Base-by-base conservation (phyloP, 2,329 filamentous ascomycete genomes). In the Pezicula rhizophila region DNA sequence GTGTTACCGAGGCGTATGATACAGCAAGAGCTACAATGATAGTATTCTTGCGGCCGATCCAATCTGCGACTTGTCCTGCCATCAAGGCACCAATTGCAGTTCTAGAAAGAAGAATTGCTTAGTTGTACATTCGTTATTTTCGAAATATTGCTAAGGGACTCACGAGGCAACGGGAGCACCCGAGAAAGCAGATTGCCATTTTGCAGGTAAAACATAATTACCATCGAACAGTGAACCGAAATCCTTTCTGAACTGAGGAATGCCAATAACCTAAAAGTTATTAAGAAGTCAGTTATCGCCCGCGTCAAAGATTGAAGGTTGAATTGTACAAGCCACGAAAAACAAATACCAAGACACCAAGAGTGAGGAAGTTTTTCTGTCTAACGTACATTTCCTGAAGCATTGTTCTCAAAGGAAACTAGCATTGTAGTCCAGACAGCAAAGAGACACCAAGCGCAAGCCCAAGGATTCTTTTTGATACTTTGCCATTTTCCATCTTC, bases 151-250 rank as follows among this genome's bases (percentile, higher is more conserved):
- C 23, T 17, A 35, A 12, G 6, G 49, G n/a, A 62, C 63, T 42
- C 54, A 64, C 49, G 61, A 64, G 35, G 70, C 69, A 14, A 70
- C 64, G 2, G 70, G 69, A 0, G 62, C 70, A 5, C 68, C 70
- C 20, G 64, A 63, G 51, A 72, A 71, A 6, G 70, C 70, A 15
- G 63, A 66, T 52, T 74, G 69, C 71, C 70, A 74, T 14, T 66
- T 63, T 3, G 68, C 64, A n/a, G 66, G 57, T 10, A 73, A 54
- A 6, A 71, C 68, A 59, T 67, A 72, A 48, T 57, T 57, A 1
- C 60, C 65, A 1, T 65, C 59, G 37, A 61, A 69, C 7, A 56
- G 50, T 39, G 62, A 51, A 0, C 69, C 70, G 53, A 73, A 73
- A 52, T 73, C 69, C 50, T 49, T 64, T 28, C 70, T 62, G 54